A percentile compares a stretch with the other conserved stretches of the same genome.
phyloP scores from a whole-genome alignment of 305 asterid species.

The Ilex paraguariensis region DNA sequence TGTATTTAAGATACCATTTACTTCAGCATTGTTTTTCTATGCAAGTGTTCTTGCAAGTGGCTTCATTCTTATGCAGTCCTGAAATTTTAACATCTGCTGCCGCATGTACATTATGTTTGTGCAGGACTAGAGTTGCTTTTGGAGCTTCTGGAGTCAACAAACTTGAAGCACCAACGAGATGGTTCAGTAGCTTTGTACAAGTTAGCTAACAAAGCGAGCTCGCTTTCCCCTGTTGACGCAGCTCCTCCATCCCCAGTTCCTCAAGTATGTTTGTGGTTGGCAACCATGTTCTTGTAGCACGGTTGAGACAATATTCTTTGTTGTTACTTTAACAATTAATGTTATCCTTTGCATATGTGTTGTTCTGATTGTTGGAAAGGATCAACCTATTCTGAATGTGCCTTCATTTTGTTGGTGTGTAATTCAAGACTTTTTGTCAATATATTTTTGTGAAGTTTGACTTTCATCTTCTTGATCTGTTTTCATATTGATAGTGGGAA shows the following conservation, averaged over 20 bases:
- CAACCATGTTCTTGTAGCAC: background rate
- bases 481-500: too few species aligned
- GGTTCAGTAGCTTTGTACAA: slow-evolving; percentile 78
- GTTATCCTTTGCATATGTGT: too few species aligned
- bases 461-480: background rate
- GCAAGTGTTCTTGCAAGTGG: too few species aligned
- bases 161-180: slow-evolving; percentile 66
- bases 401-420: too few species aligned
- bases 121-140: slow-evolving; percentile 77
- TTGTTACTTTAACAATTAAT: too few species aligned
- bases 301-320: too few species aligned
- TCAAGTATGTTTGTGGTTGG: slow-evolving; percentile 49
- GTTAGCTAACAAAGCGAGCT: slow-evolving; percentile 74
- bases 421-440: background rate
- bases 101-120: slow-evolving; percentile 18
- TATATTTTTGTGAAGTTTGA: background rate
- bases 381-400: too few species aligned
- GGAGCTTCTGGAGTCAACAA: slow-evolving; percentile 78
- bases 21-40: too few species aligned
- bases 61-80: slow-evolving; percentile 1
- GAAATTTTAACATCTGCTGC: slow-evolving; percentile 9
- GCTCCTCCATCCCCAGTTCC: slow-evolving; percentile 97
- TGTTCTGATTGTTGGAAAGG: too few species aligned
- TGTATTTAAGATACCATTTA: slow-evolving; percentile 6
- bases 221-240: slow-evolving; percentile 84